Base-by-base conservation (phyloP, 495 filamentous ascomycete genomes). In the Aspergillus affinis region DNA sequence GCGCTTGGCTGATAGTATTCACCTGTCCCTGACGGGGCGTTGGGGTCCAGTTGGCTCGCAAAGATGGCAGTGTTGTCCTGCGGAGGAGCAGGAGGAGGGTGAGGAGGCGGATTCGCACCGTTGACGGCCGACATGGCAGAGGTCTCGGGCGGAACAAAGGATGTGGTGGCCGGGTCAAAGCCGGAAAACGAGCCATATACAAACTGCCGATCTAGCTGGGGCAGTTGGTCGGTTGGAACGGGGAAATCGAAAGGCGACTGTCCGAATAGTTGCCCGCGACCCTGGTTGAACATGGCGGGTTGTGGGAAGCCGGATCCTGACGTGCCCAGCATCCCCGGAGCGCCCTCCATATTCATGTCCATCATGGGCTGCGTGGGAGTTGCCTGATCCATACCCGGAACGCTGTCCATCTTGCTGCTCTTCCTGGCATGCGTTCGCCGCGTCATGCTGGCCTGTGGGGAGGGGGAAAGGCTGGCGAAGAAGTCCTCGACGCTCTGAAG, bases 401-500 rank as follows among this genome's bases (percentile, higher is more conserved):
- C 60, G 41, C 62, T 61, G 27, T 74, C 73, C 21, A 71, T 21
- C 44, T 67, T 72, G 67, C 74, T 77, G 57, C 69, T 70, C 60
- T 69, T 70, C 45, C 73, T 68, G 27, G 73, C 62, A 44, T 72
- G 75, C 30, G 65, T 65, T 57, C 77, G 79, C 27, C 76, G 78
- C 7, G 76, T 74, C 13, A 71, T 59, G 48, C 67, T 74, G 12
- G 78, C 67, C 52, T 86, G 82, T 50, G 82, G 78, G 18, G 83
- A 82, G 1, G 90, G 86, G 0, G 90, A 90, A 20, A 94, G 80
- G 59, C 86, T 90, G 54, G 90, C 87, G 71, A 98, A 97, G 74
- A 96, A 97, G 64, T 97, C 91, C 65, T 97, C 94, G 27, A 97
- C 92, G 29, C 90, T 97, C 65, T 94, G 92, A 13, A 96, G 81